Conservation (phyloP, 2,329 filamentous ascomycete species). For the Fusarium marasasianum region DNA sequence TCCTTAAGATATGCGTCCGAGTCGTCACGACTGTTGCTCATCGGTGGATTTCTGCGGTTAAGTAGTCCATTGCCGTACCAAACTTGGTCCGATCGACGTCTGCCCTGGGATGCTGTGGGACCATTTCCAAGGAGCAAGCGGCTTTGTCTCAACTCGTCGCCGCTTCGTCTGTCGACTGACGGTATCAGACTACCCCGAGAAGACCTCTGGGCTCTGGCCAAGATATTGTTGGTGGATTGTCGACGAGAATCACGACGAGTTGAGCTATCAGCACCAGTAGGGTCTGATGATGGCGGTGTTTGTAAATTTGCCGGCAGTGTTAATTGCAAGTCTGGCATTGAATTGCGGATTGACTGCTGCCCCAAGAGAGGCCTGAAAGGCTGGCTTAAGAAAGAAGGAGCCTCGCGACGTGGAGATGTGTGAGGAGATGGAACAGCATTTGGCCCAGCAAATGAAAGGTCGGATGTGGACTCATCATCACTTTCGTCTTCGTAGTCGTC, state of each 20-base stretch:
- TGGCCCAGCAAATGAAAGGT: constrained; percentile 6
- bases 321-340: neutral
- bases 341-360: neutral
- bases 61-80: constrained; percentile 13
- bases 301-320: constrained; percentile 11
- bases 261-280: constrained; percentile 6
- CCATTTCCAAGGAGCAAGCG: constrained; percentile 16
- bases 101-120: neutral
- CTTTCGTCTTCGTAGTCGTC: constrained; percentile 25
- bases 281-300: constrained; percentile 43
- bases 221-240: neutral
- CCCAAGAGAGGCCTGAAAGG: constrained; percentile 14
- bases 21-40: constrained; percentile 19
- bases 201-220: constrained; percentile 2
- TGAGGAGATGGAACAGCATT: constrained; percentile 2
- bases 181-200: neutral
- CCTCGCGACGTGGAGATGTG: constrained; percentile 5
- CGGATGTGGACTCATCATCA: neutral
- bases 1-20: constrained; percentile 20
- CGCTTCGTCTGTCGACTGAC: neutral
- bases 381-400: neutral
- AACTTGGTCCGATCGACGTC: constrained; percentile 15
- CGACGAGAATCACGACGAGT: constrained; percentile 5
- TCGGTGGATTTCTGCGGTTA: constrained; percentile 5
- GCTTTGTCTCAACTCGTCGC: constrained; percentile 21